Base-by-base conservation (phyloP, 2,329 filamentous ascomycete species). In the Samsoniella hepiali region DNA sequence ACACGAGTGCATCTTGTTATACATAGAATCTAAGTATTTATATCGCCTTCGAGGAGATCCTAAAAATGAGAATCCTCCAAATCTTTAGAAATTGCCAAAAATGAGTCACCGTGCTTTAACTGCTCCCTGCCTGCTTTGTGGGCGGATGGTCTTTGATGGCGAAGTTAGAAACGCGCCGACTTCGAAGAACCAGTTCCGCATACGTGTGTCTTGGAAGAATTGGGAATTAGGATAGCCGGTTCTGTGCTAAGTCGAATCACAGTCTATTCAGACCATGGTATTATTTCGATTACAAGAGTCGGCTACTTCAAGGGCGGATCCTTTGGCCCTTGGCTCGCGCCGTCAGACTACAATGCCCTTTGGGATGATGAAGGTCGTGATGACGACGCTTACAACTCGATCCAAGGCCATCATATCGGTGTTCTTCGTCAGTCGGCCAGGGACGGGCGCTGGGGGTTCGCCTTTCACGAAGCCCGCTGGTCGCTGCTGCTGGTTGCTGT, bases 391-490 rank as follows among this genome's bases (percentile, higher is more conserved):
- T 45, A 62, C n/a, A n/a, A 61, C 15, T 27, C 1, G 42, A 50
- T 31, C 1, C 8, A 49, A 2, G 3, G 2, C 2, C n/a, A 45
- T 31, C 59, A 10, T 13, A 32, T 54, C 42, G 59, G 50, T 27
- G 40, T 55, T 17, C 29, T 55, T 13, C 40, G 40, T 17, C 40
- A 55, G 15, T 5, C 34, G 3, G 29, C 59, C 11, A 22, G 34
- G 7, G 15, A 55, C 2, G 59, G 50, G 5, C 38, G 59, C 36
- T 62, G 38, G 38, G 59, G 59, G 3, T 10, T 62, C 7, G 13
- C 42, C 3, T 62, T 62, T 38, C 59, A 62, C 40, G 59, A 45
- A 31, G 59, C 59, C 17, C 55, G 59, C 40, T 62, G 59, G 59
- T 34, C 40, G 32, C 50, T 62, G 6, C 40, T 62, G 8, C 31